Conservation (phyloP, 768 basidiomycete species). For the Lactifluus hygrophoroides region DNA sequence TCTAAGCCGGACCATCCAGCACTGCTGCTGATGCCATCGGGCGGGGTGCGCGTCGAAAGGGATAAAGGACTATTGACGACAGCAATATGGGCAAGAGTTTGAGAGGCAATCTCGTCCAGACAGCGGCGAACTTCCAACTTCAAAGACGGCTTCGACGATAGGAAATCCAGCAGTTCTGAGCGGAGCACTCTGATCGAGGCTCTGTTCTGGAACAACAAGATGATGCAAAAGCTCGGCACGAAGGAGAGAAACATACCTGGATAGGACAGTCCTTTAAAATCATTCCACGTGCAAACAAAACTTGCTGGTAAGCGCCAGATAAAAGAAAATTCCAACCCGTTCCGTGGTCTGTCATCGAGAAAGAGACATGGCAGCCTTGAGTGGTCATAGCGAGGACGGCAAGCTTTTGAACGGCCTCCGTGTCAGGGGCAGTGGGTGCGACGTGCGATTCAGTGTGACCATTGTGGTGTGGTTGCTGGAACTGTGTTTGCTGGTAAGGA, state of each 20-base stretch:
- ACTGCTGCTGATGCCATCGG: constrained; percentile 66
- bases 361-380: constrained; percentile 80
- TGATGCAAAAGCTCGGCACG: constrained; percentile 18
- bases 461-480: constrained; percentile 26
- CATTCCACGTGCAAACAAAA: constrained; percentile 82
- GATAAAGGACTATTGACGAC: constrained; percentile 82
- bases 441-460: constrained; percentile 27
- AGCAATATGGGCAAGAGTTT: constrained; percentile 88
- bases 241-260: constrained; percentile 41
- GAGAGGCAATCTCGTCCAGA: constrained; percentile 90
- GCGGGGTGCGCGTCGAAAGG: constrained; percentile 65
- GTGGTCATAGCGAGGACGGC: constrained; percentile 70
- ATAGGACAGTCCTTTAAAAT: constrained; percentile 85
- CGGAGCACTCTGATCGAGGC: constrained; percentile 84
- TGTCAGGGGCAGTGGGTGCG: constrained; percentile 38
- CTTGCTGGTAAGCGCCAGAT: constrained; percentile 86
- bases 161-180: constrained; percentile 86
- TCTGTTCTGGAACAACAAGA: constrained; percentile 49
- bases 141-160: constrained; percentile 66
- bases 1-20: constrained; percentile 87
- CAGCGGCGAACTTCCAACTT: constrained; percentile 76
- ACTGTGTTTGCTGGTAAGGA: constrained; percentile 30
- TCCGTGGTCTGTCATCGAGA: constrained; percentile 61
- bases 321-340: constrained; percentile 84
- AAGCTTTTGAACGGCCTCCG: constrained; percentile 72